Evolutionary conservation across 2,329 filamentous ascomycete genomes (phyloP).

Genomic region (Trichoderma breve): DNA sequence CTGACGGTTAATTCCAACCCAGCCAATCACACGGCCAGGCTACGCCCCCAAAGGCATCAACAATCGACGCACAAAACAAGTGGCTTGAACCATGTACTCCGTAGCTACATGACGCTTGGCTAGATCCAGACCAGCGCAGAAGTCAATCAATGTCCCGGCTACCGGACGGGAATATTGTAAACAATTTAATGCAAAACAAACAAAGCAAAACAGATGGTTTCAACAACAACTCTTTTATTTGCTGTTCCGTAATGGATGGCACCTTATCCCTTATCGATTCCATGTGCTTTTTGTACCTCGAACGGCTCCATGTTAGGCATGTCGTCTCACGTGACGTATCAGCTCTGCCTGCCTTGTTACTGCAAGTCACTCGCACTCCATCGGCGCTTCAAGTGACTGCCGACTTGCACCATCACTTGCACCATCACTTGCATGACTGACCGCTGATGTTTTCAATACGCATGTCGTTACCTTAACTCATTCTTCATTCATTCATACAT

Average conservation of each 20-base stretch:
- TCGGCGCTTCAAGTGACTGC: not conserved
- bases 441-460: not conserved
- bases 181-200: not conserved
- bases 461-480: not conserved
- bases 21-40: not conserved
- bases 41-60: constrained; percentile 8
- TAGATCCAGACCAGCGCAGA: not conserved
- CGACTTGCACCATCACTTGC: not conserved
- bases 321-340: not conserved
- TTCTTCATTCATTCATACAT: too few relatives aligned
- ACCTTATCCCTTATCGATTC: not conserved
- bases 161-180: not conserved
- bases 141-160: not conserved
- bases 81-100: constrained; percentile 7
- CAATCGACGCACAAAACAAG: not conserved
- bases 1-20: not conserved
- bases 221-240: not conserved
- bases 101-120: not conserved
- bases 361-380: constrained; percentile 2
- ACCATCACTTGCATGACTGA: not conserved
- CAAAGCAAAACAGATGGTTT: not conserved
- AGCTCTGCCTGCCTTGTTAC: not conserved
- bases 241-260: not conserved
- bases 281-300: not conserved
- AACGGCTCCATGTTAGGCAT: not conserved